Percentiles rank a stretch among this genome's conserved stretches.
phyloP scores from a whole-genome alignment of 805 yeast genomes.

The Danielia reshetovae region DNA sequence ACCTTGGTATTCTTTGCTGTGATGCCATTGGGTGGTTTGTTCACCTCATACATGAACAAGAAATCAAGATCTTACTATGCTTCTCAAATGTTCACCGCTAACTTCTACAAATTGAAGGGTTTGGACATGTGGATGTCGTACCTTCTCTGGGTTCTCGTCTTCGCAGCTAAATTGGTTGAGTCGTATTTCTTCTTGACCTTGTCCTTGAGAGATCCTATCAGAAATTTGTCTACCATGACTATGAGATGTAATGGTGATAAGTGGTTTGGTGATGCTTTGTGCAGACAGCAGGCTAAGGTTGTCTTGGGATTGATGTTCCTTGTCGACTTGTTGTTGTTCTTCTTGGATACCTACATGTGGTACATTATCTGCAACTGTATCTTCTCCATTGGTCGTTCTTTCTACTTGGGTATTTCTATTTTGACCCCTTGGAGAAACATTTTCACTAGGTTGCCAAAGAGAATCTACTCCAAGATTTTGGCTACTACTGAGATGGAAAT shows the following conservation, averaged over 20 bases:
- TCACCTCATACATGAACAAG: slow-evolving; percentile 87
- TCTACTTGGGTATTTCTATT: slow-evolving; percentile 97
- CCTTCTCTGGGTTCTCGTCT: slow-evolving; percentile 83
- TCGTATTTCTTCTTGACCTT: slow-evolving; percentile 75
- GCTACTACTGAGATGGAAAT: slow-evolving; percentile 99
- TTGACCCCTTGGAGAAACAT: slow-evolving; percentile 99
- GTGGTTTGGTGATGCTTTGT: slow-evolving; percentile 75
- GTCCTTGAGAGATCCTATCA: slow-evolving; percentile 84
- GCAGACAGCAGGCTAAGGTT: slow-evolving; percentile 83
- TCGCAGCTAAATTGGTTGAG: slow-evolving; percentile 80
- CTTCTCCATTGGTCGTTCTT: slow-evolving; percentile 95
- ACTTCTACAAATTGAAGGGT: slow-evolving; percentile 75
- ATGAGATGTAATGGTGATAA: slow-evolving; percentile 96
- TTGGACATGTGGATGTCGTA: slow-evolving; percentile 96
- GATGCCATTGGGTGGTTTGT: slow-evolving; percentile 96
- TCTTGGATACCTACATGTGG: slow-evolving; percentile 99
- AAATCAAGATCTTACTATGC: slow-evolving; percentile 85
- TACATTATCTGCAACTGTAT: slow-evolving; percentile 92
- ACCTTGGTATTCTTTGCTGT: slow-evolving; percentile 83
- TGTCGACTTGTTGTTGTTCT: slow-evolving; percentile 91
- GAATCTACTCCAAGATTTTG: slow-evolving; percentile 95
- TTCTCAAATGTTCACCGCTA: slow-evolving; percentile 93
- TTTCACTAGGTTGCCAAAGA: slow-evolving; percentile 95
- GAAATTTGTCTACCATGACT: slow-evolving; percentile 75
- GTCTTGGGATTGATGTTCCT: slow-evolving; percentile 89